Conservation (phyloP, 2,329 filamentous ascomycete genomes). For the Talaromyces sp. region DNA sequence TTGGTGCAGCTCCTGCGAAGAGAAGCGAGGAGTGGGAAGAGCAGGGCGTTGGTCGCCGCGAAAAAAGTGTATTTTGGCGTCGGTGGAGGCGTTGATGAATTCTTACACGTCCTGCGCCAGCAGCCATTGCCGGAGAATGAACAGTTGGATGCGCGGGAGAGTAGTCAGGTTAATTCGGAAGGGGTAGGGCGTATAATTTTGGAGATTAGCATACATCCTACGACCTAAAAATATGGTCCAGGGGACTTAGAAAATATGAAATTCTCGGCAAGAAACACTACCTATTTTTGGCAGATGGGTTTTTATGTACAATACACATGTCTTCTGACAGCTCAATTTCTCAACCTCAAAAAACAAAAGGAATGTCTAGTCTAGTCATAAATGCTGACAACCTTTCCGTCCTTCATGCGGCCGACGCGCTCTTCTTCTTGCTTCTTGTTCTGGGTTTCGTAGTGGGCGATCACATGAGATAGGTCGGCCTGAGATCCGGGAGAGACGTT, state of each 20-base stretch:
- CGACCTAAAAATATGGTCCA: constrained; percentile 9
- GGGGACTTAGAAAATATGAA: constrained; percentile 13
- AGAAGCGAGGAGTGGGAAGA: constrained; percentile 16
- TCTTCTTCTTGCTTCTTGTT: constrained; percentile 53
- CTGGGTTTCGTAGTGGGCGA: constrained; percentile 58
- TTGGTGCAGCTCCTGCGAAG: constrained; percentile 46
- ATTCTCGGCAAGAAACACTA: constrained; percentile 12
- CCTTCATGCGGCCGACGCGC: constrained; percentile 45
- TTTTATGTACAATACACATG: constrained; percentile 12
- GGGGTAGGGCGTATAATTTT: constrained; percentile 42
- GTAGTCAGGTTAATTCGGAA: constrained; percentile 34
- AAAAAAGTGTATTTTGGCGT: constrained; percentile 65
- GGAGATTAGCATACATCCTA: constrained; percentile 23
- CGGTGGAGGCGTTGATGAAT: constrained; percentile 60
- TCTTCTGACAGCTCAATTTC: neutral
- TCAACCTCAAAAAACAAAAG: neutral
- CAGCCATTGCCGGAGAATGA: constrained; percentile 14
- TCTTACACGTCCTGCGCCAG: constrained; percentile 33
- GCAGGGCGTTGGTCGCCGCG: constrained; percentile 55
- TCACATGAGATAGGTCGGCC: constrained; percentile 55
- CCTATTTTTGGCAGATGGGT: neutral
- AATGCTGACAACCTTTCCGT: constrained; percentile 38
- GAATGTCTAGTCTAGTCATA: constrained; percentile 33
- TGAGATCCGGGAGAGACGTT: constrained; percentile 60
- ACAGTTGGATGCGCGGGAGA: constrained; percentile 25